Evolutionary conservation across 768 basidiomycete genomes (phyloP).

Genomic region (Polyporus arcularius): DNA sequence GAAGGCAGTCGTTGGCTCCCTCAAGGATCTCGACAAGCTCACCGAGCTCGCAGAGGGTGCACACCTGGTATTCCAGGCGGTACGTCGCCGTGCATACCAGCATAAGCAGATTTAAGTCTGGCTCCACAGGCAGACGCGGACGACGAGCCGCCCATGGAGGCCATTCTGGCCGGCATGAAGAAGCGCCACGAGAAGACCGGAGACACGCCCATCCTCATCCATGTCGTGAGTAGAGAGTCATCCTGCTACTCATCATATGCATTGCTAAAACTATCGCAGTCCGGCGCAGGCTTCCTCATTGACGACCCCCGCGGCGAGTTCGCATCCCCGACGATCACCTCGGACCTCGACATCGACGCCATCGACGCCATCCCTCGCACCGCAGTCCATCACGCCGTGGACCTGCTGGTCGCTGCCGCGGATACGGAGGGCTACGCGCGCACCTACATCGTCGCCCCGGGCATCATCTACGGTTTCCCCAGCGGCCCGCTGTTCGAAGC

Average conservation of each 20-base stretch:
- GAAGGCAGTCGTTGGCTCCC: slow-evolving; percentile 21
- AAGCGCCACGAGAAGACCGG: slow-evolving; percentile 43
- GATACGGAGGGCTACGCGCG: slow-evolving; percentile 51
- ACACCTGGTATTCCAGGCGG: slow-evolving; percentile 51
- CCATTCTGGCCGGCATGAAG: slow-evolving; percentile 55
- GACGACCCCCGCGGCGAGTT: slow-evolving; percentile 46
- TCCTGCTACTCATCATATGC: not conserved
- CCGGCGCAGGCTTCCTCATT: slow-evolving; percentile 38
- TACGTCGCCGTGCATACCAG: slow-evolving; percentile 25
- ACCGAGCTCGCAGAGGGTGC: slow-evolving; percentile 41
- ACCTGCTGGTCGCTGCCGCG: slow-evolving; percentile 47
- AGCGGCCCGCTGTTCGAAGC: slow-evolving; percentile 52
- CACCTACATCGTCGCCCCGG: slow-evolving; percentile 52
- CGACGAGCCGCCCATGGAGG: slow-evolving; percentile 42
- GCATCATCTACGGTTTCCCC: slow-evolving; percentile 62
- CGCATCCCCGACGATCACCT: slow-evolving; percentile 42
- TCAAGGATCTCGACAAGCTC: slow-evolving; percentile 39
- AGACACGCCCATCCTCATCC: slow-evolving; percentile 29
- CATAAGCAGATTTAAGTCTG: not conserved
- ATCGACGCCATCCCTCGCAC: slow-evolving; percentile 46
- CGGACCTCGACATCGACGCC: slow-evolving; percentile 45
- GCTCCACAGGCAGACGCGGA: slow-evolving; percentile 45
- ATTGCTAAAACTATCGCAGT: not conserved
- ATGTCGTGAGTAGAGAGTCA: slow-evolving; percentile 48
- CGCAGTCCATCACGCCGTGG: slow-evolving; percentile 51